Percentiles rank a stretch among this genome's conserved stretches.
Conservation (phyloP, 2,329 filamentous ascomycete species). For the Paraconiothyrium sp. region DNA sequence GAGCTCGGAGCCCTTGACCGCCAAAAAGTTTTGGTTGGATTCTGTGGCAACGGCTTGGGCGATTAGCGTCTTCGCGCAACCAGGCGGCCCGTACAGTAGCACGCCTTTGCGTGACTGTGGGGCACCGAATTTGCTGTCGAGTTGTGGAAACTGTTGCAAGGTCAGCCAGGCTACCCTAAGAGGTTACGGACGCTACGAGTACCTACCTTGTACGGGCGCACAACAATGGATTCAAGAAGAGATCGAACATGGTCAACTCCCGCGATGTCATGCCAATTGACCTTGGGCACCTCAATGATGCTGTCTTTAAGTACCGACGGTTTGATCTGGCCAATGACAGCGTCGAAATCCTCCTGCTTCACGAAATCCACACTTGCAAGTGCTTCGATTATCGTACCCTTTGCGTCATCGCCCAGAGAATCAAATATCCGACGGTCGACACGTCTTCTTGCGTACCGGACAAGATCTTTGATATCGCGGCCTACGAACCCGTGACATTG, state of each 20-base stretch:
- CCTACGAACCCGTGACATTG: constrained; percentile 89
- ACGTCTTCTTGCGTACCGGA: constrained; percentile 62
- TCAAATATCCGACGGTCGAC: constrained; percentile 31
- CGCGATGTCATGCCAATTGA: constrained; percentile 87
- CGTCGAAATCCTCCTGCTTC: constrained; percentile 64
- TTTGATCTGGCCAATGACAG: constrained; percentile 73
- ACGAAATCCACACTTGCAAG: constrained; percentile 34
- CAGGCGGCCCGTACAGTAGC: constrained; percentile 89
- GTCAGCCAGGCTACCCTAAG: constrained; percentile 17
- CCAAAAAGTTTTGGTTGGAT: constrained; percentile 90
- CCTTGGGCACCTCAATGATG: constrained; percentile 85
- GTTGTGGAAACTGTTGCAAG: constrained; percentile 43
- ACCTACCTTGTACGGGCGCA: constrained; percentile 65
- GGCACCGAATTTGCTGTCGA: constrained; percentile 46
- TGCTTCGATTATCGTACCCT: constrained; percentile 31
- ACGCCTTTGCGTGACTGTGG: constrained; percentile 75
- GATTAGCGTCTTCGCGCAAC: constrained; percentile 92
- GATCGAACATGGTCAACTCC: constrained; percentile 80
- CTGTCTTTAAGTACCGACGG: constrained; percentile 91
- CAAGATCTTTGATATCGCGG: constrained; percentile 75
- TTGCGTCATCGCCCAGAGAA: constrained; percentile 31
- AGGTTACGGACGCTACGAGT: background rate
- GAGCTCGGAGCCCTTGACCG: constrained; percentile 91
- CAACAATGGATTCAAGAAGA: constrained; percentile 65
- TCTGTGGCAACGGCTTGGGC: constrained; percentile 92